phyloP scores from a whole-genome alignment of 768 basidiomycete genomes.

The Suillus subluteus region DNA sequence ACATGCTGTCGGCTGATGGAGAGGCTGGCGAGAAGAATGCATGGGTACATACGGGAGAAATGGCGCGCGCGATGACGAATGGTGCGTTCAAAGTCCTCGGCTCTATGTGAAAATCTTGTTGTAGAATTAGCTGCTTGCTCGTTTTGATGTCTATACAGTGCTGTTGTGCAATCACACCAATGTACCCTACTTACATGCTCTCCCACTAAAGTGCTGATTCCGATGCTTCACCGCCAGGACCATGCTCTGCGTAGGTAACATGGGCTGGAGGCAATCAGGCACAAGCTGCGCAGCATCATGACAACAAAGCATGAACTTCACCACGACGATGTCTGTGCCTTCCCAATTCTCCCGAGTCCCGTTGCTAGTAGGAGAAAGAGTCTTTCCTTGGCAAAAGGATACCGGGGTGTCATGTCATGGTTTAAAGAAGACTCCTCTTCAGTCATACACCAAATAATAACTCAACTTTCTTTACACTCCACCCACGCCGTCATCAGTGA shows the following conservation, averaged over 20 bases:
- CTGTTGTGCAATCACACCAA: neutral
- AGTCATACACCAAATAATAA: neutral
- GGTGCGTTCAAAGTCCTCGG: slow-evolving; percentile 57
- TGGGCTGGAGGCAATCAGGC: neutral
- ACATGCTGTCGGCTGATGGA: slow-evolving; percentile 44
- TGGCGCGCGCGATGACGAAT: slow-evolving; percentile 60
- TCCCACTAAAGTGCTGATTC: slow-evolving; percentile 9
- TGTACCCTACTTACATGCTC: neutral
- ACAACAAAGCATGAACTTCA: neutral
- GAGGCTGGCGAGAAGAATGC: slow-evolving; percentile 40
- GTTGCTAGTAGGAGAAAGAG: neutral
- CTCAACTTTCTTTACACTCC: neutral
- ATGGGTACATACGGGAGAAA: slow-evolving; percentile 50
- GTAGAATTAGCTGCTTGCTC: neutral
- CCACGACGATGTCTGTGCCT: neutral
- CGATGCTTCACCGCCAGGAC: neutral
- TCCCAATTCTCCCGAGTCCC: neutral
- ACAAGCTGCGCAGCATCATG: neutral
- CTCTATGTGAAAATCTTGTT: slow-evolving; percentile 3
- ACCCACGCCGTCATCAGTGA: neutral
- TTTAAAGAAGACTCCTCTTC: neutral
- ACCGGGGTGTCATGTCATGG: neutral
- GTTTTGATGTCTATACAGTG: neutral
- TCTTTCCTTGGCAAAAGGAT: neutral
- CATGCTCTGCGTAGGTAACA: neutral